Evolutionary conservation across 2,329 filamentous ascomycete genomes (phyloP), one percentile per base, ranked within the genome.

Genomic region (Nothophoma quercina): DNA sequence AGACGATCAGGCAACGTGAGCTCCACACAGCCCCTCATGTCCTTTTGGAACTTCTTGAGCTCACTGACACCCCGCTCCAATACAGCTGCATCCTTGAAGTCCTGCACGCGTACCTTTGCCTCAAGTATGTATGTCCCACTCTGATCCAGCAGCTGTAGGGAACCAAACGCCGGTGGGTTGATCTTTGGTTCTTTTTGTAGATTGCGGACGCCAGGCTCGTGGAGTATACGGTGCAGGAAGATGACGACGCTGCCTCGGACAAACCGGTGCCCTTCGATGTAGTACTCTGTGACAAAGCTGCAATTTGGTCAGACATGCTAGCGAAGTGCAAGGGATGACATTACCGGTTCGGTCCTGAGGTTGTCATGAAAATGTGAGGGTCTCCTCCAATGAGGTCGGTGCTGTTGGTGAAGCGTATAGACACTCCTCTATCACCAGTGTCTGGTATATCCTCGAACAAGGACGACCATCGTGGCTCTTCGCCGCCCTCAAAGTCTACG

Each of bases 41-140:
- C 75, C 48, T 81, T 79, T 61, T 81, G 82, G 58, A 87, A 77
- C 1, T 69, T 74, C 59, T 82, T 74, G 33, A 88, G 65, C 64
- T 87, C 83, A 52, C 79, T 75, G 21, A 81, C 80, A 1, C 81
- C 85, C 22, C 73, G 72, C 43, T 82, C 81, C 60, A 84, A 77
- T 15, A 84, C 75, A 42, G 80, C 78, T 21, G 81, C 78, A 44
- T 83, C 83, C 15, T 75, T 78, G 41, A 78, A 77, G 56, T 86
- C 83, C 51, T 83, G 79, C 4, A 87, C 78, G 7, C 81, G 80
- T 30, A 87, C 79, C 3, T 78, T 80, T 3, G 83, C 81, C 60
- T 87, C 83, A 16, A 88, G 70, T 21, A 87, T 69, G 62, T 85
- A 87, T 34, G 78, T 77, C 18, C 83, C 83, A 43, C 80, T 85